Percentiles rank a stretch among this genome's conserved stretches.
These are phyloP conservation scores for Torrubiellomyces zombiae DNA, from an alignment of 2,329 filamentous ascomycete genomes.

Conservation along the genomic window DNA sequence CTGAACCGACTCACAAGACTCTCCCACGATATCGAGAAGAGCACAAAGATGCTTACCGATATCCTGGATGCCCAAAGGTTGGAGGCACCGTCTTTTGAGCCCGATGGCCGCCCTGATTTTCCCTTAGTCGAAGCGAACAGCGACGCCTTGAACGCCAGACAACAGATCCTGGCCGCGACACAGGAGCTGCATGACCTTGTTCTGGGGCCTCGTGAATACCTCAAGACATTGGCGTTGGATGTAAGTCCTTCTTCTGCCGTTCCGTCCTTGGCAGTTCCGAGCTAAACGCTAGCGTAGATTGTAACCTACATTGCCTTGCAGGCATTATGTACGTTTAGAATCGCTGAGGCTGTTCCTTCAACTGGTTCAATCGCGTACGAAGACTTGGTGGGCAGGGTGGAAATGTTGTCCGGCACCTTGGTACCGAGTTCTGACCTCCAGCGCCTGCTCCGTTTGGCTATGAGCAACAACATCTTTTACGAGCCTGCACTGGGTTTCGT, in stretches of 20 bases:
- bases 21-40: constrained; percentile 6
- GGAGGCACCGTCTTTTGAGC: constrained; percentile 7
- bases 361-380: constrained; percentile 11
- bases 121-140: constrained; percentile 3
- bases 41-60: constrained; percentile 6
- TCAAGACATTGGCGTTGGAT: constrained; percentile 12
- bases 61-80: constrained; percentile 6
- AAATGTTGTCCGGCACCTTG: constrained; percentile 19
- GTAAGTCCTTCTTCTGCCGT: constrained; percentile 5
- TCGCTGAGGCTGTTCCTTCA: constrained; percentile 14
- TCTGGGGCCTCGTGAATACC: constrained; percentile 7
- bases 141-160: constrained; percentile 5
- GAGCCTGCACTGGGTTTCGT: constrained; percentile 21
- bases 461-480: constrained; percentile 21
- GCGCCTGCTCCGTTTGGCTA: constrained; percentile 21
- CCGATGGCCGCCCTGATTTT: constrained; percentile 7
- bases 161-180: constrained; percentile 8
- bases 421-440: constrained; percentile 14
- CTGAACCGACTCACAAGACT: constrained; percentile 6
- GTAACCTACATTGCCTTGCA: constrained; percentile 13
- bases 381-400: constrained; percentile 9
- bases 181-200: constrained; percentile 9
- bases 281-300: constrained; percentile 5
- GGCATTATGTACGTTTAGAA: constrained; percentile 14
- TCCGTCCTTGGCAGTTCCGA: background rate